Evolutionary conservation across 345 rosid genomes (phyloP).

Genomic region (Cardamine chenopodiifolia): DNA sequence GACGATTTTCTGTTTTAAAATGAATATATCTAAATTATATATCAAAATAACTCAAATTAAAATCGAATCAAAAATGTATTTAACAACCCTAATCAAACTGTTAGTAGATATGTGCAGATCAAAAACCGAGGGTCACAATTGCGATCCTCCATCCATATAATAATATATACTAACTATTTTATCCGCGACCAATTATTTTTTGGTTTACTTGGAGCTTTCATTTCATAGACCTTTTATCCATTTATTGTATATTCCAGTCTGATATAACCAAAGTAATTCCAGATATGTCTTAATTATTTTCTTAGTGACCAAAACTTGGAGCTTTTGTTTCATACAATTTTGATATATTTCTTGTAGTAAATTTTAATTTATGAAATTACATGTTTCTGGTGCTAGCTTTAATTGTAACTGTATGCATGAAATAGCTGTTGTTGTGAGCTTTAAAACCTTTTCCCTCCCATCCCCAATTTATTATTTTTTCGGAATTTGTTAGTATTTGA

Average conservation of each 20-base stretch:
- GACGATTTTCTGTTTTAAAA: too few relatives aligned
- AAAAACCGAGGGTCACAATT: constrained; percentile 18
- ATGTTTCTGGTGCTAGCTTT: constrained; percentile 23
- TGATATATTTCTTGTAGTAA: constrained; percentile 7
- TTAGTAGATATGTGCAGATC: too few relatives aligned
- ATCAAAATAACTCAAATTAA: too few relatives aligned
- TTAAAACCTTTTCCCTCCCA: neutral
- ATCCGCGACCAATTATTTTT: neutral
- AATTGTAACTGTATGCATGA: constrained; percentile 29
- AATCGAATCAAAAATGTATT: too few relatives aligned
- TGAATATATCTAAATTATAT: too few relatives aligned
- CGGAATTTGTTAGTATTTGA: neutral
- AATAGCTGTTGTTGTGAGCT: constrained; percentile 14
- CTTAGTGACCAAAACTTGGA: neutral
- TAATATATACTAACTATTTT: neutral
- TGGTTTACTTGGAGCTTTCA: constrained; percentile 3
- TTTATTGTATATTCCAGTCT: neutral
- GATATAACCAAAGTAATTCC: neutral
- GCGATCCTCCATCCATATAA: constrained; percentile 19
- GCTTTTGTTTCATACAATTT: neutral
- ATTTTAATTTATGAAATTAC: constrained; percentile 5
- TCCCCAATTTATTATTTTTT: neutral
- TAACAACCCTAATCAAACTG: too few relatives aligned
- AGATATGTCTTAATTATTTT: neutral
- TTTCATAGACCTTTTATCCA: constrained; percentile 2